Percentiles rank a stretch among this genome's conserved stretches.
Evolutionary conservation across 768 basidiomycete species (phyloP).

Genomic region (Thelephora ganbajun): DNA sequence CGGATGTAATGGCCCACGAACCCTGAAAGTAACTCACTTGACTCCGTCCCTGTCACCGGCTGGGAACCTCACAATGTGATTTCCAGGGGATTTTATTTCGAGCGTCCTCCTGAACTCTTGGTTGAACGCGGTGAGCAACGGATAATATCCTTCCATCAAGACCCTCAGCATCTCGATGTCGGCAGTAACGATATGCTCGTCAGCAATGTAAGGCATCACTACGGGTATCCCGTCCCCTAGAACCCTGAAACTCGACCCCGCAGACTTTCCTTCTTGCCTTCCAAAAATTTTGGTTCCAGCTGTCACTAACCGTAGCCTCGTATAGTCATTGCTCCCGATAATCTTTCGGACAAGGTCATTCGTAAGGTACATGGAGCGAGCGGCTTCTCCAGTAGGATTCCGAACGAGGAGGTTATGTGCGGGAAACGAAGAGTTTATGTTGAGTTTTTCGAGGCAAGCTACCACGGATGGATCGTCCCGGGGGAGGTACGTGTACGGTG

Average conservation of each 20-base stretch:
- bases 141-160: slow-evolving; percentile 73
- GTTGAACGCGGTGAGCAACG: slow-evolving; percentile 48
- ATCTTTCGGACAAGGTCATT: slow-evolving; percentile 78
- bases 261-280: slow-evolving; percentile 63
- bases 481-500: slow-evolving; percentile 76
- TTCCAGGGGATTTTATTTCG: slow-evolving; percentile 39
- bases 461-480: slow-evolving; percentile 56
- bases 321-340: slow-evolving; percentile 69
- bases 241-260: slow-evolving; percentile 54
- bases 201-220: slow-evolving; percentile 70
- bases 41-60: slow-evolving; percentile 37
- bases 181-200: slow-evolving; percentile 42
- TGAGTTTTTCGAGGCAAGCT: slow-evolving; percentile 64
- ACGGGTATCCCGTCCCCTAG: slow-evolving; percentile 78
- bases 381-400: slow-evolving; percentile 58
- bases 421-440: slow-evolving; percentile 61
- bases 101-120: slow-evolving; percentile 44
- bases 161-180: slow-evolving; percentile 43
- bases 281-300: slow-evolving; percentile 92
- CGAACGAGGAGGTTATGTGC: slow-evolving; percentile 70
- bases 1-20: background rate
- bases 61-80: slow-evolving; percentile 58
- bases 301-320: slow-evolving; percentile 72
- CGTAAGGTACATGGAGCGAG: slow-evolving; percentile 77
- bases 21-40: slow-evolving; percentile 28